Evolutionary conservation across 1,284 basidiomycete species (phyloP), one percentile per base, ranked within the genome.

Genomic region (Rhodofomes roseus): DNA sequence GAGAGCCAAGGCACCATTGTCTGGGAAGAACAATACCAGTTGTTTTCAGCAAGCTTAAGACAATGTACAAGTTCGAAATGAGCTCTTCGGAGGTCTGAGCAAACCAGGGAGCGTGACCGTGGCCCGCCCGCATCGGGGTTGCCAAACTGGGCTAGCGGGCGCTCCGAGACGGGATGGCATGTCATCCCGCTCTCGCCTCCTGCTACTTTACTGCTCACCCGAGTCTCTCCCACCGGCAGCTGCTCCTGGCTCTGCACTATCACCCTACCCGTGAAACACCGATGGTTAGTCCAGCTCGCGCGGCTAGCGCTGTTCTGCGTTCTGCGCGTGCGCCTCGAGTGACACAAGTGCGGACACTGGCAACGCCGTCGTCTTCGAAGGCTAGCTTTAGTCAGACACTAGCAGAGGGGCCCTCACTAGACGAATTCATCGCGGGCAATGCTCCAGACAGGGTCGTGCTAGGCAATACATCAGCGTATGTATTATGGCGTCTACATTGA

Each of bases 381-480:
- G 43, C 76, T 12, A 71, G 70, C 36, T 90, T 93, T 68, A 73
- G 75, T 48, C 77, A 86, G 63, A 79, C 77, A 53, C 80, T 96
- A 9, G 85, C 84, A 23, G 80, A 83, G 52, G 93, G 93, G 0
- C 89, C 93, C 40, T 82, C 85, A 20, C 78, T 98, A 41, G 91
- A 93, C 68, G 94, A 97, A 68, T 98, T 98, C 74, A 81, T 95
- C 58, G 79, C 86, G 14, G 87, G 81, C 46, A 81, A 86, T 63
- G 77, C 75, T 8, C 72, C 77, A 18, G 84, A 91, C 44, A 82
- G 86, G 63, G 82, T 96, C 36, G 81, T 91, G 1, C 79, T 96
- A 14, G 92, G 94, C 40, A 95, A 92, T 70, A 83, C 87, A 5
- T 84, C 81, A 62, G 84, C 84, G 93, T 93, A 70, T 65, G 85